Base-by-base conservation (phyloP, 2,329 filamentous ascomycete species). In the Colletotrichum graminicola region DNA sequence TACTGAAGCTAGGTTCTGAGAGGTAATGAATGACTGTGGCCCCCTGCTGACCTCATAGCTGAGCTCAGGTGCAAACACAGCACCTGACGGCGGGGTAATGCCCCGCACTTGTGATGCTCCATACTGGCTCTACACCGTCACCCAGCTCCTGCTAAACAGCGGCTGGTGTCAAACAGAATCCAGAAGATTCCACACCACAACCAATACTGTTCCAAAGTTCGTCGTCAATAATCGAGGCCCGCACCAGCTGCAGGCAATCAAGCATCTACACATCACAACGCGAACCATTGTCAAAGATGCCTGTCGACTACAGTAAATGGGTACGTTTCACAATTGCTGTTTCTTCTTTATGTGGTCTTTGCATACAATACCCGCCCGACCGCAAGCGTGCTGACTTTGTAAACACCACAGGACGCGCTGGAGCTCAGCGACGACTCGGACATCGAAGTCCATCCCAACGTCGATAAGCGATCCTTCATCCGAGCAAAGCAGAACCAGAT, bases 351-450 rank as follows among this genome's bases (percentile, higher is more conserved):
- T 6, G 18, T 32, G 56, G 14, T 62, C 34, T 21, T 52, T 21
- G 11, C 39, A 21, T n/a, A 11, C 32, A 21, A n/a, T 18, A 45
- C 18, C 43, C 4, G 54, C 26, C n/a, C 51, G 47, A 54, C 49
- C 29, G 55, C 39, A 18, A 2, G 14, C 14, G 21, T 14, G 36
- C 74, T 76, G 62, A 74, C 62, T 3, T 43, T 51, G 52, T 23
- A 7, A 21, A 64, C 18, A 32, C 26, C 7, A 36, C 72, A 93
- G 91, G 93, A 98, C 80, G 92, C 93, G 71, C 89, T 99, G 79
- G 96, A 99, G 90, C 91, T 99, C 79, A 97, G 94, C 78, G 96
- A 99, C 83, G 96, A 99, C 83, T 98, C 94, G 62, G 96, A 99
- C 79, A 92, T 99, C 77, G 96, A 99, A 84, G 96, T 98, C 62